Conservation (phyloP, 495 filamentous ascomycete genomes). For the Penicillium angulare region DNA sequence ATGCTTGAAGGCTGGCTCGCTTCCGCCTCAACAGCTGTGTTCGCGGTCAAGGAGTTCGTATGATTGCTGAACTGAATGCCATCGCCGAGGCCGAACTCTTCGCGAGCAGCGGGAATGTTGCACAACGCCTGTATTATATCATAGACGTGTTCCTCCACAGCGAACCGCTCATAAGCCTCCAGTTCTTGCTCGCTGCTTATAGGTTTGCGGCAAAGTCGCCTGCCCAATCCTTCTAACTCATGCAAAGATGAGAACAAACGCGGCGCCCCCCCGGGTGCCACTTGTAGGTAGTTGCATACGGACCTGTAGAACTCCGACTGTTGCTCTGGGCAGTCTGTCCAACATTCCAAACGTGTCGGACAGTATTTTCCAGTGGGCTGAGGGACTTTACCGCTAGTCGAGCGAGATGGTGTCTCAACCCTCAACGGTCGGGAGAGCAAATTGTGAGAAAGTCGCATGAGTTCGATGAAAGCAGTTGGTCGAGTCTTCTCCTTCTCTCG, state of each 20-base stretch:
- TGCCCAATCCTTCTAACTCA: slow-evolving; percentile 13
- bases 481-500: slow-evolving; percentile 13
- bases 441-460: slow-evolving; percentile 27
- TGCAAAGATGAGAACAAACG: slow-evolving; percentile 12
- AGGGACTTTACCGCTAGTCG: slow-evolving; percentile 23
- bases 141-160: slow-evolving; percentile 17
- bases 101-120: slow-evolving; percentile 13
- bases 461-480: slow-evolving; percentile 32
- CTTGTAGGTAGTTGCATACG: slow-evolving; percentile 13
- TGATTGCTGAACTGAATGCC: slow-evolving; percentile 13
- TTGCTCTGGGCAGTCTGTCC: slow-evolving; percentile 21
- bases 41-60: slow-evolving; percentile 15
- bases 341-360: slow-evolving; percentile 20
- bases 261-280: neutral
- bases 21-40: neutral
- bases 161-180: slow-evolving; percentile 15
- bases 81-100: slow-evolving; percentile 17
- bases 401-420: slow-evolving; percentile 22
- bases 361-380: slow-evolving; percentile 23
- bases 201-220: slow-evolving; percentile 6
- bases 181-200: slow-evolving; percentile 19
- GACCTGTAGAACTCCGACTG: slow-evolving; percentile 23
- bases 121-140: slow-evolving; percentile 22
- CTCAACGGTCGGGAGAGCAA: slow-evolving; percentile 20
- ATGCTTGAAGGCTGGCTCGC: neutral